phyloP scores from a whole-genome alignment of 2,329 filamentous ascomycete genomes.

The Teratosphaeria epicoccoides region DNA sequence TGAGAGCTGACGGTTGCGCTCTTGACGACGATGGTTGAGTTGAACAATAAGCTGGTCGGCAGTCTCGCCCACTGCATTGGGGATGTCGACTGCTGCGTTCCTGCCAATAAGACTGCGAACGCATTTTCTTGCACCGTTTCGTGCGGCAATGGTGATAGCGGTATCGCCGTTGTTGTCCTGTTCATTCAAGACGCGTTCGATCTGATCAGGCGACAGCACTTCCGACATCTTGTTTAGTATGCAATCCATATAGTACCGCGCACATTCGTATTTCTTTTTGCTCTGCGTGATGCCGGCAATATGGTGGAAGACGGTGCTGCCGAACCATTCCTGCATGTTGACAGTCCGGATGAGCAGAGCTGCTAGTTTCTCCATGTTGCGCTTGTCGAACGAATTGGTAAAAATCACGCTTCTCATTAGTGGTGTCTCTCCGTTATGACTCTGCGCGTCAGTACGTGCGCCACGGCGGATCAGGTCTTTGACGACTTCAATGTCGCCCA shows the following conservation, averaged over 20 bases:
- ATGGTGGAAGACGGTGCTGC: constrained; percentile 83
- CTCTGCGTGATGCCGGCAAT: constrained; percentile 80
- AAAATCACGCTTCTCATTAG: constrained; percentile 92
- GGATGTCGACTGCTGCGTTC: constrained; percentile 71
- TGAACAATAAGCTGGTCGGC: constrained; percentile 73
- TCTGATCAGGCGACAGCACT: constrained; percentile 60
- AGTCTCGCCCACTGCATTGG: constrained; percentile 70
- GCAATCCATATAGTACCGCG: constrained; percentile 85
- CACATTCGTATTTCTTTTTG: constrained; percentile 77
- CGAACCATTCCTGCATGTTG: constrained; percentile 63
- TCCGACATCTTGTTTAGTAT: constrained; percentile 80
- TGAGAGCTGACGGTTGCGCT: constrained; percentile 55
- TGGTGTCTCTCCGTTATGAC: constrained; percentile 63
- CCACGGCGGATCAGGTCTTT: constrained; percentile 75
- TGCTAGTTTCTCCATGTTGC: constrained; percentile 76
- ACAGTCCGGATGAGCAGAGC: constrained; percentile 76
- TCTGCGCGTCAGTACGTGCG: constrained; percentile 59
- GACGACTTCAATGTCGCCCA: constrained; percentile 90
- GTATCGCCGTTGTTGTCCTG: constrained; percentile 86
- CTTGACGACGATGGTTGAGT: constrained; percentile 57
- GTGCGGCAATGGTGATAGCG: constrained; percentile 74
- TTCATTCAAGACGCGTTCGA: constrained; percentile 68
- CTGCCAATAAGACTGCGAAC: constrained; percentile 58
- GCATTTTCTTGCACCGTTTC: constrained; percentile 73
- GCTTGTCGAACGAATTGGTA: constrained; percentile 92